These are phyloP conservation scores for Globisporangium middletonii DNA, from an alignment of 352 stramenopile species.

Conservation along the genomic window DNA sequence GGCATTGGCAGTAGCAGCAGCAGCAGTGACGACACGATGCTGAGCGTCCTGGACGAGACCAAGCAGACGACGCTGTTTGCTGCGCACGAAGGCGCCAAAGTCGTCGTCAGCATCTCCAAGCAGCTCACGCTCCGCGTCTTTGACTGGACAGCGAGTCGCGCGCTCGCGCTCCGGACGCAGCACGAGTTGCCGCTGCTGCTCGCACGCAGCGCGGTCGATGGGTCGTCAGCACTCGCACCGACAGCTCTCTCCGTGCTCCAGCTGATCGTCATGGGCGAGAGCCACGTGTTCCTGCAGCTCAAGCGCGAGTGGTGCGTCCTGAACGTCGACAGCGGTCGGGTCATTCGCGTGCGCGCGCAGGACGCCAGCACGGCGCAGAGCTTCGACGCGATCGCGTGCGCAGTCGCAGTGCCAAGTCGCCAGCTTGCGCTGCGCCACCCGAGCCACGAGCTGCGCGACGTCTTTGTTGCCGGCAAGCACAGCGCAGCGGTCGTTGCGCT, in stretches of 20 bases:
- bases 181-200: constrained; percentile 43
- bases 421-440: constrained; percentile 17
- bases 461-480: constrained; percentile 58
- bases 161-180: constrained; percentile 43
- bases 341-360: constrained; percentile 21
- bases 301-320: constrained; percentile 64
- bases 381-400: constrained; percentile 27
- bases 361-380: constrained; percentile 23
- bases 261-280: constrained; percentile 59
- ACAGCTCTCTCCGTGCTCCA: constrained; percentile 35
- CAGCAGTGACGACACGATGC: constrained; percentile 10
- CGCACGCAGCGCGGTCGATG: not conserved
- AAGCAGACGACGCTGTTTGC: constrained; percentile 53
- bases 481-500: constrained; percentile 44
- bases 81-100: constrained; percentile 46
- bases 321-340: constrained; percentile 54
- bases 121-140: constrained; percentile 57
- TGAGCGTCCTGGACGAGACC: constrained; percentile 46
- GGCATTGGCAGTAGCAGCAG: constrained; percentile 4
- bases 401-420: constrained; percentile 33
- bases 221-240: constrained; percentile 8
- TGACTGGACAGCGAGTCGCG: constrained; percentile 60
- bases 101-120: constrained; percentile 53
- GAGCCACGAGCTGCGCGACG: constrained; percentile 30
- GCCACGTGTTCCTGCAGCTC: constrained; percentile 51